Evolutionary conservation across 2,329 filamentous ascomycete species (phyloP).

Genomic region (Fusarium pseudoanthophilum): DNA sequence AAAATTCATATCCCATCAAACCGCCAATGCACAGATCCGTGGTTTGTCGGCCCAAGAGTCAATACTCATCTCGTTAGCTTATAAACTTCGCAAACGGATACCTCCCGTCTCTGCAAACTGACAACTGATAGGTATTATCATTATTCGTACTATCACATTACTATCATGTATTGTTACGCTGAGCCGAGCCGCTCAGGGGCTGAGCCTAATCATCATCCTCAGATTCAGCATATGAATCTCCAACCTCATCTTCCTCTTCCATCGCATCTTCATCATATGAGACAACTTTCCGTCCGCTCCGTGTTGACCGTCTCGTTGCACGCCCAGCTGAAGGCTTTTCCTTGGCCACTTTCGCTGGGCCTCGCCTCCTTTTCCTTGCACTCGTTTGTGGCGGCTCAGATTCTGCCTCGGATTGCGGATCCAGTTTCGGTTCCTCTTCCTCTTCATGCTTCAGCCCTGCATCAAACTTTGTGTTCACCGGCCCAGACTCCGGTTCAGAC

Average conservation of each 20-base stretch:
- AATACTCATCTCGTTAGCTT: not conserved
- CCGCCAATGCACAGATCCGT: not conserved
- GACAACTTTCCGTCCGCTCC: slow-evolving; percentile 22
- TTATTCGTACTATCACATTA: slow-evolving; percentile 5
- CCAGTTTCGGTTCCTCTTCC: not conserved
- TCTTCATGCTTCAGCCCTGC: not conserved
- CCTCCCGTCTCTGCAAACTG: not conserved
- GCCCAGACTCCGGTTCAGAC: not conserved
- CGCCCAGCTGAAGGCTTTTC: not conserved
- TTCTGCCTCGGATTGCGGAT: slow-evolving; percentile 7
- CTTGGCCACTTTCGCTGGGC: slow-evolving; percentile 1
- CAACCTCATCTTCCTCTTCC: slow-evolving; percentile 25
- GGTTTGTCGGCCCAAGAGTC: not conserved
- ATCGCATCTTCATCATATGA: slow-evolving; percentile 26
- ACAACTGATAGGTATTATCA: slow-evolving; percentile 9
- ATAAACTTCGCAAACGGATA: not conserved
- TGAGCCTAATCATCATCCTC: slow-evolving; percentile 6
- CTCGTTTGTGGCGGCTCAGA: slow-evolving; percentile 7
- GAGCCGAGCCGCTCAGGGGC: not conserved
- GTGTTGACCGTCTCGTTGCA: slow-evolving; percentile 34
- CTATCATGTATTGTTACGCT: not conserved
- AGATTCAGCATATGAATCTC: slow-evolving; percentile 14
- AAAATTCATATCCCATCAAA: not conserved
- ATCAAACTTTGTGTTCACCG: not conserved
- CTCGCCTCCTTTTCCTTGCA: slow-evolving; percentile 3